Conservation (phyloP, 2,329 filamentous ascomycete genomes). For the Diaporthe sp. region DNA sequence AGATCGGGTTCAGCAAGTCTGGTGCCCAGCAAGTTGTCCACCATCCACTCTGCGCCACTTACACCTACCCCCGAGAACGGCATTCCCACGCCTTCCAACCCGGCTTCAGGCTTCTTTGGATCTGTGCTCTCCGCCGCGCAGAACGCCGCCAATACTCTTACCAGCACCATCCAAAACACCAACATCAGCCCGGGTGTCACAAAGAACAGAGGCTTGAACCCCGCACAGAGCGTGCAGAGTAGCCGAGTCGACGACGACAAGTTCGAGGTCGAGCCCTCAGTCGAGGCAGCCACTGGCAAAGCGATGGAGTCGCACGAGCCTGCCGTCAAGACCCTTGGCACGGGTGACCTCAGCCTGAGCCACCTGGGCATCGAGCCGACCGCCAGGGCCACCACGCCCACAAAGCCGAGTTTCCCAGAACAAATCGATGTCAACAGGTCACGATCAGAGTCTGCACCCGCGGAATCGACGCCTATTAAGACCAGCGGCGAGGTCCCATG, state of each 20-base stretch:
- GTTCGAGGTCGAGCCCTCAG: conserved; percentile 60
- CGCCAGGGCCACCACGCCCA: conserved; percentile 67
- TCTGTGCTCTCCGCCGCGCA: conserved; percentile 94
- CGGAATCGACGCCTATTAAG: conserved; percentile 54
- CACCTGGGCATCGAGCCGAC: conserved; percentile 85
- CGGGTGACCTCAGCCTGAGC: conserved; percentile 89
- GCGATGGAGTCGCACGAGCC: conserved; percentile 73
- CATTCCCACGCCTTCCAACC: conserved; percentile 59
- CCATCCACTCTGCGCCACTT: conserved; percentile 77
- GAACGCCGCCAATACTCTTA: conserved; percentile 85
- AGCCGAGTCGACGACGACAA: conserved; percentile 49
- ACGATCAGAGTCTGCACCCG: conserved; percentile 72
- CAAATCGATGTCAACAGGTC: conserved; percentile 57
- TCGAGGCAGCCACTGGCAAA: conserved; percentile 55
- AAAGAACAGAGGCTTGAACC: conserved; percentile 43
- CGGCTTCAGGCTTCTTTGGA: conserved; percentile 86
- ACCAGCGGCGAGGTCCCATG: conserved; percentile 52
- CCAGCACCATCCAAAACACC: conserved; percentile 79
- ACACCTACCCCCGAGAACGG: conserved; percentile 82
- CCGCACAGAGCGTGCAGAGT: conserved; percentile 42
- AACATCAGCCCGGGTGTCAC: conserved; percentile 65
- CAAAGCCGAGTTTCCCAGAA: conserved; percentile 68
- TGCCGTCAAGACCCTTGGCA: conserved; percentile 89
- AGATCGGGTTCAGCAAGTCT: conserved; percentile 68
- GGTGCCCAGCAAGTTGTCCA: conserved; percentile 89